These are phyloP conservation scores for Kurtzmaniella quercitrusa DNA, from an alignment of 1,139 yeast species.

Conservation along the genomic window DNA sequence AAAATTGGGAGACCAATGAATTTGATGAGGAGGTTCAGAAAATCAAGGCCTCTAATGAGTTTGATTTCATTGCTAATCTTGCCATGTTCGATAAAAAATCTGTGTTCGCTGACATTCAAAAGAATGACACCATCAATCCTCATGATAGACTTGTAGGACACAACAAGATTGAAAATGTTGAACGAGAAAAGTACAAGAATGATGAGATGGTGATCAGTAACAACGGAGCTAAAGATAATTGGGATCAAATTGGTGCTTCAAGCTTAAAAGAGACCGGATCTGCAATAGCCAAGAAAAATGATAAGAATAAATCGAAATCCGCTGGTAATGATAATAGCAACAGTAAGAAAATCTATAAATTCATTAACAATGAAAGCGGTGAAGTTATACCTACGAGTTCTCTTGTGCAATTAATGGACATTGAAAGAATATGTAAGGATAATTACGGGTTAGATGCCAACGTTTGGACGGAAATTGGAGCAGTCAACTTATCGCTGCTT, in stretches of 20 bases:
- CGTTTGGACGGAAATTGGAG: conserved; percentile 65
- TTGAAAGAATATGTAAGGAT: conserved; percentile 59
- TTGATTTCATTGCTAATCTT: conserved; percentile 82
- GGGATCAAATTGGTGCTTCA: conserved; percentile 46
- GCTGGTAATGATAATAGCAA: background rate
- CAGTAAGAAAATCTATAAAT: conserved; percentile 2
- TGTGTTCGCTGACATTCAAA: conserved; percentile 74
- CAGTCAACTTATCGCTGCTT: conserved; percentile 59
- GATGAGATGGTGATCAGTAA: conserved; percentile 69
- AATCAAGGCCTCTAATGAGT: conserved; percentile 58
- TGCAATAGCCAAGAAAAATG: conserved; percentile 7
- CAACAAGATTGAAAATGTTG: conserved; percentile 46
- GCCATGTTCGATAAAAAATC: conserved; percentile 78
- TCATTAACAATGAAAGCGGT: conserved; percentile 8
- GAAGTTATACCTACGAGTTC: conserved; percentile 58
- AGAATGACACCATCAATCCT: conserved; percentile 58
- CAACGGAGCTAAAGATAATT: conserved; percentile 43
- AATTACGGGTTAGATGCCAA: conserved; percentile 47
- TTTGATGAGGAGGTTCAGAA: conserved; percentile 38
- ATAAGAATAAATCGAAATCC: background rate
- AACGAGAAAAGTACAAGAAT: conserved; percentile 51
- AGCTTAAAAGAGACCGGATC: background rate
- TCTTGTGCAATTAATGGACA: conserved; percentile 78
- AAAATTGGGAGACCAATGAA: conserved; percentile 41
- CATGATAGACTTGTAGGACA: conserved; percentile 69